phyloP scores from a whole-genome alignment of 768 basidiomycete genomes.

The Tubosaeta sp. region DNA sequence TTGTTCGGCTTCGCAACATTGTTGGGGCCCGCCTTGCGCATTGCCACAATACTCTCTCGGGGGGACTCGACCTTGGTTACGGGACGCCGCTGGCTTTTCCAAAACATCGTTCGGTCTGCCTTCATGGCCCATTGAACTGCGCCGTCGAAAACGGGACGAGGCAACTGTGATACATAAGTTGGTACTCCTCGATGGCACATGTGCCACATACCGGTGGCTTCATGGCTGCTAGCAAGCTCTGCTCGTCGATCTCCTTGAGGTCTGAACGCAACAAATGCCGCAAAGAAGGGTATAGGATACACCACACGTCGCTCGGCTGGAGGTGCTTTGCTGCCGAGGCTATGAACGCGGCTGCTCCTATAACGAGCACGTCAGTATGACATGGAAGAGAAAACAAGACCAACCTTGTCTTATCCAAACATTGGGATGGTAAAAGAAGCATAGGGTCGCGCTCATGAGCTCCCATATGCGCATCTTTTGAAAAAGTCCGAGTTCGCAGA shows the following conservation, averaged over 20 bases:
- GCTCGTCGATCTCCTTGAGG: constrained; percentile 67
- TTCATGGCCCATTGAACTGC: constrained; percentile 88
- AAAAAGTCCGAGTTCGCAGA: constrained; percentile 87
- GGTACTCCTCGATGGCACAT: neutral
- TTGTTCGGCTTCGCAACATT: constrained; percentile 42
- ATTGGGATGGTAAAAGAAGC: constrained; percentile 94
- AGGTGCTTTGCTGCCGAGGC: constrained; percentile 81
- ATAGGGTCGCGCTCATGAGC: constrained; percentile 80
- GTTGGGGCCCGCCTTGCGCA: constrained; percentile 48
- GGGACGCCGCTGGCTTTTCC: constrained; percentile 54
- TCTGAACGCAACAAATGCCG: constrained; percentile 85
- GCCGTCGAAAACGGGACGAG: constrained; percentile 77
- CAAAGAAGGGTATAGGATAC: constrained; percentile 90
- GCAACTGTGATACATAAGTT: constrained; percentile 33
- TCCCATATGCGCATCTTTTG: constrained; percentile 98
- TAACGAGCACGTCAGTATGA: constrained; percentile 3
- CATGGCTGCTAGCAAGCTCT: constrained; percentile 68
- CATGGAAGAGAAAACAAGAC: constrained; percentile 1
- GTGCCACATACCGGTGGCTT: constrained; percentile 64
- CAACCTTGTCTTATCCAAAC: constrained; percentile 93
- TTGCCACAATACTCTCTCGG: constrained; percentile 63
- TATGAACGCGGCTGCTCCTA: constrained; percentile 86
- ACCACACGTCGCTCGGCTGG: constrained; percentile 90
- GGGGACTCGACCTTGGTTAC: constrained; percentile 58
- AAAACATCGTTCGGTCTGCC: constrained; percentile 74